Conservation (phyloP, 1,284 basidiomycete genomes). For the Apiotrichum siamense region DNA sequence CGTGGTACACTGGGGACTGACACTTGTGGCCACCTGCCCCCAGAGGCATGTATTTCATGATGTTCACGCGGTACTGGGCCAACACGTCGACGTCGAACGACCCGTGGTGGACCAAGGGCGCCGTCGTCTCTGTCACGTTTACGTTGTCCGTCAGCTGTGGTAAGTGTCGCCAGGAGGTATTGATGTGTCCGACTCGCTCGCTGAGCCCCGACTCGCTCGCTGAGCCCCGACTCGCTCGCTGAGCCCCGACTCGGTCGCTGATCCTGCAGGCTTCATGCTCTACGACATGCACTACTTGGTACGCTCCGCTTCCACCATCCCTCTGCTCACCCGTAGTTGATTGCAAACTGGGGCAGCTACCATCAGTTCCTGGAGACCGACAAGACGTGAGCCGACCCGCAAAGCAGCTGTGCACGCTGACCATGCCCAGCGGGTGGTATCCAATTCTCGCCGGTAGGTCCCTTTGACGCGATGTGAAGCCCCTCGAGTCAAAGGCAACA, state of each 20-base stretch:
- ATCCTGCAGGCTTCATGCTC: not conserved
- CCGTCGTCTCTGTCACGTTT: constrained; percentile 9
- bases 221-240: not conserved
- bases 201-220: not conserved
- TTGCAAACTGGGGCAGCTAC: constrained; percentile 8
- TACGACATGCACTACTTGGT: constrained; percentile 1
- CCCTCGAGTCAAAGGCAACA: no score
- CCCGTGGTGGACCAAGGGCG: constrained; percentile 20
- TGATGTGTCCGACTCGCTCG: not conserved
- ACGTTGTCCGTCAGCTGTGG: not conserved
- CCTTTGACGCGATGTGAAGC: no score
- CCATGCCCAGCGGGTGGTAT: not conserved
- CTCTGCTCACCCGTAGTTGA: not conserved
- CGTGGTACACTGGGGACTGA: no score
- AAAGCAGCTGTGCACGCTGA: not conserved
- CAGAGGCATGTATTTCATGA: constrained; percentile 22
- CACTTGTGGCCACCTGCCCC: not conserved
- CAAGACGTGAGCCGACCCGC: constrained; percentile 1
- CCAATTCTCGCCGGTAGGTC: not conserved
- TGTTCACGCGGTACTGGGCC: constrained; percentile 12
- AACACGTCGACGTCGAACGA: constrained; percentile 21
- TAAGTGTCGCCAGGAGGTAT: not conserved
- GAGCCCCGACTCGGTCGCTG: not conserved
- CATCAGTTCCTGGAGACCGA: constrained; percentile 15
- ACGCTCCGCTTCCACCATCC: not conserved